These are phyloP conservation scores for Saccharomyces uvarum DNA, from an alignment of 1,139 yeast genomes.

Conservation along the genomic window DNA sequence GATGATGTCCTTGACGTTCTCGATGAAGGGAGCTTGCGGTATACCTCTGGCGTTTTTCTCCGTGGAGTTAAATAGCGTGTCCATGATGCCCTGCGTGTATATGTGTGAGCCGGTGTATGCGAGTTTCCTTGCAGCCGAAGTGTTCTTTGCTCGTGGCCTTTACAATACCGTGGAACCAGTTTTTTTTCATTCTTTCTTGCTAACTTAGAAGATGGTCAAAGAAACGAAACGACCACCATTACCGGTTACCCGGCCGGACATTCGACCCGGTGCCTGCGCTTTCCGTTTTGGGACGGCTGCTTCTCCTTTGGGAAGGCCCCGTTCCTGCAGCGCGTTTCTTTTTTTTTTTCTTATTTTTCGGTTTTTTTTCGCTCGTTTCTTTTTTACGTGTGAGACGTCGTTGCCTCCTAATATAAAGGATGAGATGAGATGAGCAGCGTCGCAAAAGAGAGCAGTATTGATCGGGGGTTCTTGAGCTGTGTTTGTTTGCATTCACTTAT, in stretches of 20 bases:
- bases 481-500: background rate
- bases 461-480: background rate
- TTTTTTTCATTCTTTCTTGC: background rate
- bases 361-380: background rate
- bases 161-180: background rate
- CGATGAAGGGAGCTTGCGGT: constrained; percentile 93
- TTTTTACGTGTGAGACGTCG: background rate
- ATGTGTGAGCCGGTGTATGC: background rate
- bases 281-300: background rate
- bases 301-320: background rate
- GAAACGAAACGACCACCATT: background rate
- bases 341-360: background rate
- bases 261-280: background rate
- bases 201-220: background rate
- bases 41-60: constrained; percentile 80
- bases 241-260: background rate
- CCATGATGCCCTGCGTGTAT: constrained; percentile 14
- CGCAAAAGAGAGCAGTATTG: background rate
- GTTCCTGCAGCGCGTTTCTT: constrained; percentile 3
- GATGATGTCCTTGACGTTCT: constrained; percentile 68
- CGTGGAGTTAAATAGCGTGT: constrained; percentile 28
- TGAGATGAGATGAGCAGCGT: background rate
- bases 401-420: background rate
- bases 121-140: background rate
- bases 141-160: background rate